Percentiles rank a stretch among this genome's conserved stretches.
phyloP scores from a whole-genome alignment of 805 yeast species.

The Metschnikowia proteae region DNA sequence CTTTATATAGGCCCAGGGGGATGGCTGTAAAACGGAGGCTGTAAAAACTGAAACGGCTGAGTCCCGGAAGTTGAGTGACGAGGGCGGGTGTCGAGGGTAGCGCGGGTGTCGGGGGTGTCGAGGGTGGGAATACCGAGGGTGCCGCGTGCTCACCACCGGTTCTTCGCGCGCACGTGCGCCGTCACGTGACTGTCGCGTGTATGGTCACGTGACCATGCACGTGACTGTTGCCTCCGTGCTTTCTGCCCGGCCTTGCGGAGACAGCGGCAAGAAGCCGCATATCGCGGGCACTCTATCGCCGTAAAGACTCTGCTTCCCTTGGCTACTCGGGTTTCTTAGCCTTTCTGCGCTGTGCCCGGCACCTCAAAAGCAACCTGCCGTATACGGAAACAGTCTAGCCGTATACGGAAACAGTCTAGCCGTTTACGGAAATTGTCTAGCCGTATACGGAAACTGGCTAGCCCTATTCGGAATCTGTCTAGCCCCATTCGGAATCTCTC shows the following conservation, averaged over 20 bases:
- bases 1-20: background rate
- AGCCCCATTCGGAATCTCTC: background rate
- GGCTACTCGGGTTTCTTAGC: too few relatives aligned
- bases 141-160: background rate
- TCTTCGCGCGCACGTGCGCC: background rate
- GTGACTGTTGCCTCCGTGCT: background rate
- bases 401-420: too few relatives aligned
- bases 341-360: too few relatives aligned
- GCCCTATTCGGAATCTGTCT: too few relatives aligned
- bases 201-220: background rate
- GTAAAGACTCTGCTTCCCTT: too few relatives aligned
- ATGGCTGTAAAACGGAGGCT: conserved; percentile 4
- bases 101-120: conserved; percentile 1
- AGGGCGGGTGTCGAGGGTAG: conserved; percentile 9
- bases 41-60: background rate
- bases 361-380: too few relatives aligned
- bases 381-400: too few relatives aligned
- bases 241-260: too few relatives aligned
- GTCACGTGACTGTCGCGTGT: background rate
- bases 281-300: too few relatives aligned
- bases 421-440: too few relatives aligned
- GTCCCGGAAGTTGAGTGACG: background rate
- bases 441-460: too few relatives aligned
- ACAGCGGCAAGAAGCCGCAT: too few relatives aligned
- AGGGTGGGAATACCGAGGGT: conserved; percentile 4